These are phyloP conservation scores for Zygosaccharomyces rouxii DNA, from an alignment of 805 yeast genomes.

Conservation along the genomic window DNA sequence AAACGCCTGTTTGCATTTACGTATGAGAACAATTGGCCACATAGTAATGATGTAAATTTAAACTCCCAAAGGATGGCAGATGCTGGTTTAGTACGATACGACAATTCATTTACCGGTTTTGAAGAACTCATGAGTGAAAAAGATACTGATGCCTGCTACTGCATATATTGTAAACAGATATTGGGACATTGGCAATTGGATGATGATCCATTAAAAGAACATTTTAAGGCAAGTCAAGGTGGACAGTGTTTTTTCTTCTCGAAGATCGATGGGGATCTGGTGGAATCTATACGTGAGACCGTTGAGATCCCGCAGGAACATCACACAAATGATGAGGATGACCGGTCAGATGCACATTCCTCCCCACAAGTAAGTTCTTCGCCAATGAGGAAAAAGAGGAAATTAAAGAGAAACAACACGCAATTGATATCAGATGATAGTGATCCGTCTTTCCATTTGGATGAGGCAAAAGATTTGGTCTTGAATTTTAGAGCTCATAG, in stretches of 20 bases:
- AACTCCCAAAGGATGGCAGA: conserved; percentile 40
- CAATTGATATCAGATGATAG: conserved; percentile 10
- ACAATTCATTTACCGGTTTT: conserved; percentile 44
- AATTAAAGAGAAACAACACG: conserved; percentile 18
- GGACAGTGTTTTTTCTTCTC: conserved; percentile 26
- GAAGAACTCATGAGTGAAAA: conserved; percentile 30
- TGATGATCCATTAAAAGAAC: conserved; percentile 52
- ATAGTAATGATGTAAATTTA: conserved; percentile 15
- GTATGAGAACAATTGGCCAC: conserved; percentile 28
- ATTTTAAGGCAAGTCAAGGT: conserved; percentile 28
- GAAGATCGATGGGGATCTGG: conserved; percentile 2
- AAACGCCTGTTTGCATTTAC: conserved; percentile 18
- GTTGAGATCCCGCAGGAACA: neutral
- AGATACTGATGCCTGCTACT: conserved; percentile 46
- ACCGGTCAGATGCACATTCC: neutral
- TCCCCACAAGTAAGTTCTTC: neutral
- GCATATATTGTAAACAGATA: conserved; percentile 53
- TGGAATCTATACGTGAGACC: neutral
- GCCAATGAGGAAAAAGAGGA: conserved; percentile 17
- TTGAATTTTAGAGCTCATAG: conserved; percentile 25
- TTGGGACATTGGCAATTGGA: conserved; percentile 53
- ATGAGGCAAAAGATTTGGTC: conserved; percentile 17
- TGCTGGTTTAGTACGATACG: conserved; percentile 50
- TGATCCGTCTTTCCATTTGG: conserved; percentile 3
- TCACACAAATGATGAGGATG: neutral